These are phyloP conservation scores for Linnemannia zychae DNA, from an alignment of 192 early-diverging fungal genomes.

Conservation along the genomic window DNA sequence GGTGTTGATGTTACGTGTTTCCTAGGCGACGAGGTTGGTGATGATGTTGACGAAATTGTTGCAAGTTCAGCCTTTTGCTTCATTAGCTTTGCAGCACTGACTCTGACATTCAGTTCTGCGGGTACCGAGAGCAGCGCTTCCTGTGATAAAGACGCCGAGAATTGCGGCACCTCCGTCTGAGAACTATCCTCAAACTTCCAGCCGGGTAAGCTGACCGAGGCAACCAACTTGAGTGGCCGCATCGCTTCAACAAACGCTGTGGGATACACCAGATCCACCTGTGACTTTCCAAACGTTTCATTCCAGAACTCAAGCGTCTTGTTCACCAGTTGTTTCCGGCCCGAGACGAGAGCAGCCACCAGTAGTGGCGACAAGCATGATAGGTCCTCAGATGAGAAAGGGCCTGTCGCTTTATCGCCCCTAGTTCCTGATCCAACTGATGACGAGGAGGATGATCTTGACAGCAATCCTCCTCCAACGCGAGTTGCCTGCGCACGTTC, in stretches of 20 bases:
- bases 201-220: slow-evolving; percentile 28
- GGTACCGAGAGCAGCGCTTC: slow-evolving; percentile 28
- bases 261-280: slow-evolving; percentile 16
- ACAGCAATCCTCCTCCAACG: background rate
- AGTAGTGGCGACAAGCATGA: slow-evolving; percentile 9
- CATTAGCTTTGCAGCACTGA: slow-evolving; percentile 6
- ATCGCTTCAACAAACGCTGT: slow-evolving; percentile 18
- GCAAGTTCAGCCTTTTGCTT: slow-evolving; percentile 23
- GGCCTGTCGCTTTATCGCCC: background rate
- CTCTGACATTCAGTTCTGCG: slow-evolving; percentile 11
- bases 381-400: slow-evolving; percentile 20
- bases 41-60: background rate
- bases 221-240: slow-evolving; percentile 33
- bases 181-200: slow-evolving; percentile 26
- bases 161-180: slow-evolving; percentile 22
- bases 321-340: slow-evolving; percentile 23
- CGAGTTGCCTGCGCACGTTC: background rate
- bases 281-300: slow-evolving; percentile 21
- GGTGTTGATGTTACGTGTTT: background rate
- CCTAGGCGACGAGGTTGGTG: background rate
- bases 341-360: slow-evolving; percentile 28
- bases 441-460: slow-evolving; percentile 1
- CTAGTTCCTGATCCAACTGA: background rate
- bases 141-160: slow-evolving; percentile 35
- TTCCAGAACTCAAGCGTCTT: slow-evolving; percentile 46